These are phyloP conservation scores for Coemansia sp. DNA, from an alignment of 192 early-diverging fungal species.

Conservation along the genomic window DNA sequence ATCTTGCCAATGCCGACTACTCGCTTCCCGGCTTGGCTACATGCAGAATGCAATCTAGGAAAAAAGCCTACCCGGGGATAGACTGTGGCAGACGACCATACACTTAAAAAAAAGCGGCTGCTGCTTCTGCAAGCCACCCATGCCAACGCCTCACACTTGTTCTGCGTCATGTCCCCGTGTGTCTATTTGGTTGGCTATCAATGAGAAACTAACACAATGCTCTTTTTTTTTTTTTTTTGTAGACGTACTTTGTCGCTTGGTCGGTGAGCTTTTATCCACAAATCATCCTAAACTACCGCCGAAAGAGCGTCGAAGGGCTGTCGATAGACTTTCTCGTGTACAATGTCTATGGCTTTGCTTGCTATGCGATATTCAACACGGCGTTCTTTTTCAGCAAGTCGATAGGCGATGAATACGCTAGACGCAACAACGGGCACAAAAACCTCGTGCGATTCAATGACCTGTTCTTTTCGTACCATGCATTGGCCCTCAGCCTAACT, in stretches of 20 bases:
- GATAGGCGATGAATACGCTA: conserved; percentile 69
- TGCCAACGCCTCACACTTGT: not conserved
- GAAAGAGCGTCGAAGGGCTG: conserved; percentile 80
- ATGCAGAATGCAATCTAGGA: not conserved
- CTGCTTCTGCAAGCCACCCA: not conserved
- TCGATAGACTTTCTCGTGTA: conserved; percentile 88
- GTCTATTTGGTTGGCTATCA: not conserved
- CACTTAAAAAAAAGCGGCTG: not conserved
- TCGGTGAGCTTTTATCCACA: conserved; percentile 88
- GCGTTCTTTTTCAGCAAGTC: conserved; percentile 66
- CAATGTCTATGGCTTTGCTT: conserved; percentile 84
- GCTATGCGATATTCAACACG: conserved; percentile 80
- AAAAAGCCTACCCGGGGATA: not conserved
- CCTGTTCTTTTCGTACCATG: conserved; percentile 86
- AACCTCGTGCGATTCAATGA: conserved; percentile 81
- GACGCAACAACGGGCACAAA: conserved; percentile 62
- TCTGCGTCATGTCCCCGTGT: not conserved
- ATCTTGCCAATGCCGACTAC: not conserved
- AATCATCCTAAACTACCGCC: conserved; percentile 69
- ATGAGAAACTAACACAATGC: conserved; percentile 1
- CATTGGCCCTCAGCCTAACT: conserved; percentile 60
- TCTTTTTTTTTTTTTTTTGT: conserved; percentile 23
- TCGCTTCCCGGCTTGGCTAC: not conserved
- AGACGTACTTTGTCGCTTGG: conserved; percentile 84
- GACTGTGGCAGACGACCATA: not conserved